Base-by-base conservation (phyloP, 768 basidiomycete genomes). In the Calocybe gangraenosa region DNA sequence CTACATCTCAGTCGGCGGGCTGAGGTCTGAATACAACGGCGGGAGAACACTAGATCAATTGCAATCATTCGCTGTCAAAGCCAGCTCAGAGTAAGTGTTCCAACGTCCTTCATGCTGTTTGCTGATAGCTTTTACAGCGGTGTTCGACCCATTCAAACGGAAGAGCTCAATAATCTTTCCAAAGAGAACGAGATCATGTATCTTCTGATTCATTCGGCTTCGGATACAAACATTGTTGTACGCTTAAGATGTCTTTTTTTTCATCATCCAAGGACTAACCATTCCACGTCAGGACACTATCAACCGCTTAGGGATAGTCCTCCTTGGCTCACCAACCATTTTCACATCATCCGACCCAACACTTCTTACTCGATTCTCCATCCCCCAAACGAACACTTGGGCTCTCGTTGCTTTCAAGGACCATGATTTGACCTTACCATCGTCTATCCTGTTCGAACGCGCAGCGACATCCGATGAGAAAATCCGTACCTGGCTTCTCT, bases 1-100 rank as follows among this genome's bases (percentile, higher is more conserved):
- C 34, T 86, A 86, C 70, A 88, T 78, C 20, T 74, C 74, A 10
- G 60, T 62, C 3, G 74, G 77, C 7, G 82, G 74, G 2, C 65
- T 69, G 2, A 78, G 71, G 59, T 78, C 80, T 1, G 92, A 95
- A 48, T 95, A 95, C 56, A 75, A 65, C 1, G 85, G 87, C 19
- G 78, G 79, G 1, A 65, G 95, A 34, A 83, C 78, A 42, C 61
- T 95, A 1, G 80, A 84, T 2, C 77, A 82, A 34, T 67, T 99
- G 54, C 73, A 77, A 51, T 66, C 71, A 0, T 99, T 92, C 61
- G 80, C 84, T 0, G 77, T 82, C 53, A 89, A 84, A 60, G 87
- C 90, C 0, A 72, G 78, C 22, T 72, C 79, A 4, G 76, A 82
- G 88, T 92, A 55, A 57, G 87, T 71, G 5, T 25, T 22, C n/a